Base-by-base conservation (phyloP, 2,329 filamentous ascomycete genomes). In the Tolypocladium tropicale region DNA sequence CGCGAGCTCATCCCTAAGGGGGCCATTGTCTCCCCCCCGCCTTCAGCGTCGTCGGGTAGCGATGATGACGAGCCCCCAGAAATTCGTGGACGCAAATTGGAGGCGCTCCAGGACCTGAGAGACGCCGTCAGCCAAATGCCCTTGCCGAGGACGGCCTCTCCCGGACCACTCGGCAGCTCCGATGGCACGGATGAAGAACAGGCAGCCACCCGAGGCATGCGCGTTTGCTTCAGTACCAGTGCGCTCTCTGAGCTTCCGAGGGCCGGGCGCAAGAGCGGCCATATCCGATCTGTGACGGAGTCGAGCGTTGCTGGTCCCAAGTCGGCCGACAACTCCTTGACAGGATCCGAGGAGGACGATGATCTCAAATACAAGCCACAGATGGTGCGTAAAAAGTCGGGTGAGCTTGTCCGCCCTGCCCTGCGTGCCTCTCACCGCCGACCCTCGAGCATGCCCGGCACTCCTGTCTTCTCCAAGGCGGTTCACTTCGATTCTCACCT, bases 401-500 rank as follows among this genome's bases (percentile, higher is more conserved):
- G 94, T 36, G 94, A 99, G 74, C 80, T 99, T 37, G 94, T 99
- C 57, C 86, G 94, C 64, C 94, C 94, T 14, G 94, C 94, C 23
- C 81, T 99, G 53, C 85, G 94, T 41, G 78, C 89, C 14, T 89
- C 88, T n/a, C 82, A 83, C 61, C 81, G 90, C 61, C 83, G 94
- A 57, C 93, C 93, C 1, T 95, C 90, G 4, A 97, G 93, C 75
- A 95, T 97, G 90, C 94, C 94, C 10, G 94, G 94, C 55, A 99
- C 94, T 0, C 94, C 94, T 0, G 94, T 93, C 10, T 97, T 93
- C 68, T 88, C 88, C 63, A 99, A 99, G 72, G 91, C 89, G 14
- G 94, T 99, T n/a, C 94, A 99, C 72, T 99, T 99, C 68, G 94
- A 97, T 72, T 90, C 93, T 30, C 90, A 96, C 67, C 83, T 97